Percentiles rank a stretch among this genome's conserved stretches.
phyloP scores from a whole-genome alignment of 495 filamentous ascomycete genomes.

The Melanomma pulvis-pyrius region DNA sequence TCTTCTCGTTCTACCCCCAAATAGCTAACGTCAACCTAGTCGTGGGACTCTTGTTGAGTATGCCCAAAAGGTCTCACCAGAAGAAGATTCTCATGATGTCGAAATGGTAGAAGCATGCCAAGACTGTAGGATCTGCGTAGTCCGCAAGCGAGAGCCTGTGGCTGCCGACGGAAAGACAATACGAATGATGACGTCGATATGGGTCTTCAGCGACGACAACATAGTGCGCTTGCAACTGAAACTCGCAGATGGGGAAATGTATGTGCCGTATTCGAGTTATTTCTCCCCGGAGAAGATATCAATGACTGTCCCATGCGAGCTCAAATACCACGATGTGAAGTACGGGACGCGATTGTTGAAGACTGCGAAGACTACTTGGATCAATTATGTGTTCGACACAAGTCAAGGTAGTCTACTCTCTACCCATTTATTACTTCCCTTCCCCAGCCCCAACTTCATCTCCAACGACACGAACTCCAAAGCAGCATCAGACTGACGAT shows the following conservation, averaged over 20 bases:
- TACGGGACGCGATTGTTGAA: conserved; percentile 24
- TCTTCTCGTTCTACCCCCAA: background rate
- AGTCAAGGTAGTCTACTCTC: conserved; percentile 9
- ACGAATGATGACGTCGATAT: conserved; percentile 44
- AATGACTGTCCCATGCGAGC: conserved; percentile 37
- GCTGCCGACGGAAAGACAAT: conserved; percentile 25
- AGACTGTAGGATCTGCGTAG: conserved; percentile 40
- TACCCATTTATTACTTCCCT: too few species aligned
- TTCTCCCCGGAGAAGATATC: conserved; percentile 45
- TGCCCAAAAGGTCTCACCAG: conserved; percentile 38
- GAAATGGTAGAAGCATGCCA: conserved; percentile 40
- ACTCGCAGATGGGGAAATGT: conserved; percentile 42
- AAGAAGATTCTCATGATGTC: conserved; percentile 37
- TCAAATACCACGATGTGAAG: conserved; percentile 40
- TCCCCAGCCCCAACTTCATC: background rate
- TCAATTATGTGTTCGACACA: conserved; percentile 46
- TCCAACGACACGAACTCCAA: background rate
- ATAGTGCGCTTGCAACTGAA: conserved; percentile 46
- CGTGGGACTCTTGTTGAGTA: conserved; percentile 43
- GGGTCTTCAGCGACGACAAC: conserved; percentile 46
- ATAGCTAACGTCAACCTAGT: conserved; percentile 13
- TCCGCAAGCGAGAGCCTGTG: conserved; percentile 41
- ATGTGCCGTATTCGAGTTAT: conserved; percentile 47
- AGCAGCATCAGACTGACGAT: background rate
- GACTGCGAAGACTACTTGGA: conserved; percentile 44